Percentiles rank a stretch among this genome's conserved stretches.
These are phyloP conservation scores for Phialophora verrucosa DNA, from an alignment of 2,329 filamentous ascomycete species.

Conservation along the genomic window DNA sequence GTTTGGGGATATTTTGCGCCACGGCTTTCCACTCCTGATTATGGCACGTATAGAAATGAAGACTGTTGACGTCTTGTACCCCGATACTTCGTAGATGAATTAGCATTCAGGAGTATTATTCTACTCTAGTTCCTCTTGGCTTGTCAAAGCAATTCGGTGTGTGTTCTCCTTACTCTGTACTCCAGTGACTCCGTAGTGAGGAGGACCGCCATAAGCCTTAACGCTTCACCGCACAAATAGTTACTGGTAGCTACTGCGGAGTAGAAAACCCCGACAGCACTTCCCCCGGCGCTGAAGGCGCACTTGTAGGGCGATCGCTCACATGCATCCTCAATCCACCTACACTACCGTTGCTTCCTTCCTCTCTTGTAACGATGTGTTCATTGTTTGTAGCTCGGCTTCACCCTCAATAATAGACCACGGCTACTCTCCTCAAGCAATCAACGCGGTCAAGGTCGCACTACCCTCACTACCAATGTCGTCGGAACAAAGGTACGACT, in stretches of 20 bases:
- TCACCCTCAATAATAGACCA: neutral
- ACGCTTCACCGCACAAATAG: neutral
- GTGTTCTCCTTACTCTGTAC: no score
- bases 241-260: neutral
- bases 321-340: neutral
- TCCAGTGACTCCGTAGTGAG: no score
- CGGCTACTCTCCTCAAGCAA: neutral
- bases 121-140: neutral
- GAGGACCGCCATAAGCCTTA: no score
- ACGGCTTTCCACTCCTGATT: neutral
- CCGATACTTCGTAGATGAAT: neutral
- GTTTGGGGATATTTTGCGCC: neutral
- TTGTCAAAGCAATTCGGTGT: neutral
- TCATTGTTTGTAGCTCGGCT: neutral
- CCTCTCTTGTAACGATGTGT: neutral
- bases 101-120: neutral
- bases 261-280: neutral
- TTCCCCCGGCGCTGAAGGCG: neutral
- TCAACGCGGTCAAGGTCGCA: neutral
- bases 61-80: neutral
- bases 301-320: neutral
- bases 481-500: neutral
- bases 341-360: neutral
- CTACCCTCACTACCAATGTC: neutral
- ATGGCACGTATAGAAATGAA: neutral